Evolutionary conservation across 1,139 yeast species (phyloP), one percentile per base, ranked within the genome.

Genomic region (Trichomonascaceae sp.): DNA sequence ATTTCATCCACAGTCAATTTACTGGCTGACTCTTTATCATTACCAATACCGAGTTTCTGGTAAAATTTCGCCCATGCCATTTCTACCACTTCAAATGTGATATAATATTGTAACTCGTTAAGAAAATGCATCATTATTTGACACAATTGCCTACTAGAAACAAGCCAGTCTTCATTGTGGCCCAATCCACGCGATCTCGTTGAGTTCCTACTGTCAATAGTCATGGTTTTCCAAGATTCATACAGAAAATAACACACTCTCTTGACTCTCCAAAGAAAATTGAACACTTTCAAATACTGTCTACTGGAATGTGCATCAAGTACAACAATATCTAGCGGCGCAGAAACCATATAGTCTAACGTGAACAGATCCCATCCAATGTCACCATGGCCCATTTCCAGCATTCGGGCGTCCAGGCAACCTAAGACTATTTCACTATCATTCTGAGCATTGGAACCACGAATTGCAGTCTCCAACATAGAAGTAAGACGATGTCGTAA

Each of bases 291-390:
- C 53, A 89, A 74, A 66, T 93, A 93, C 59, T 85, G 89, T 50
- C 75, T 76, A 45, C 76, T 74, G 3, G 81, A 65, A 43, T 53
- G 55, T 13, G 61, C 58, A 55, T 73, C 73, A 46, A 75, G 57
- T 5, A 75, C 60, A 8, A 71, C 72, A 24, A 63, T 60, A 45
- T 72, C 73, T 44, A 75, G 18, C 81, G 91, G 65, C 17, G 79
- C 69, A 50, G 80, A 85, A 4, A 89, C 74, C 52, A 83, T 77
- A 66, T 87, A 93, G 65, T 90, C 97, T 49, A 93, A 73, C 0
- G 97, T 89, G 68, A 93, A 91, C 3, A 87, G 90, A 65, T 91
- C 96, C 98, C 98, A 93, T 74, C 79, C 77, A 46, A 66, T 57
- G 59, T 74, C 82, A 0, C 95, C 95, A 61, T 84, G 80, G 2